These are phyloP conservation scores for Xylaria cubensis DNA, from an alignment of 495 filamentous ascomycete genomes.

Conservation along the genomic window DNA sequence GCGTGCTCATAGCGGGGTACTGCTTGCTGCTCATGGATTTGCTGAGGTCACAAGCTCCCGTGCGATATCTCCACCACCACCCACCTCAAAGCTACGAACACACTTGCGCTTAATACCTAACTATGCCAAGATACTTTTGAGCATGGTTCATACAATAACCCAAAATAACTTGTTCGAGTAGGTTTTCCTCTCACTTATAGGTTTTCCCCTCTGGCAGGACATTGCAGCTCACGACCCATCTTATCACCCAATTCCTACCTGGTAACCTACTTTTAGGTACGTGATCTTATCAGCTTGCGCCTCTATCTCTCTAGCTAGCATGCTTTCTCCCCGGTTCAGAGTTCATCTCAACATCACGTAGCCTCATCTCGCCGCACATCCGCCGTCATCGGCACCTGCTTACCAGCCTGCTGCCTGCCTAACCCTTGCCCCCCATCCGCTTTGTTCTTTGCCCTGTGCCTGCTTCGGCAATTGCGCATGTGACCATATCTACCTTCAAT, in stretches of 20 bases:
- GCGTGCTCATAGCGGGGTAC: constrained; percentile 1
- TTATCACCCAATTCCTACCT: not conserved
- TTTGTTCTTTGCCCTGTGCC: not conserved
- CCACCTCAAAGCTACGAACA: not conserved
- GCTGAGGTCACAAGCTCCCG: constrained; percentile 14
- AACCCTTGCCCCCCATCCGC: not conserved
- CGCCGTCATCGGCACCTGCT: not conserved
- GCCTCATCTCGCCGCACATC: not conserved
- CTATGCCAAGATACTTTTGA: not conserved
- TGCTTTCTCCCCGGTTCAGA: not conserved
- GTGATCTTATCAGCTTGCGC: not conserved
- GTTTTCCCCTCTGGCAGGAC: no score
- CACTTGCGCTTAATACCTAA: not conserved
- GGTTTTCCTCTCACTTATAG: not conserved
- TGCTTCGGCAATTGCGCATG: not conserved
- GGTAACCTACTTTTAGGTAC: not conserved
- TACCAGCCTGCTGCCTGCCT: not conserved
- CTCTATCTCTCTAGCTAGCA: not conserved
- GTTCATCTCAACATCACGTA: not conserved
- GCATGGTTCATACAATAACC: not conserved
- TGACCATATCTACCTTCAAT: not conserved
- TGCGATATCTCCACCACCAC: not conserved
- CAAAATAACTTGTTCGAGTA: not conserved
- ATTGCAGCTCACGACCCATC: not conserved
- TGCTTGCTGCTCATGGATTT: not conserved